Conservation (phyloP, 805 yeast genomes). For the Saturnispora gosingensis region DNA sequence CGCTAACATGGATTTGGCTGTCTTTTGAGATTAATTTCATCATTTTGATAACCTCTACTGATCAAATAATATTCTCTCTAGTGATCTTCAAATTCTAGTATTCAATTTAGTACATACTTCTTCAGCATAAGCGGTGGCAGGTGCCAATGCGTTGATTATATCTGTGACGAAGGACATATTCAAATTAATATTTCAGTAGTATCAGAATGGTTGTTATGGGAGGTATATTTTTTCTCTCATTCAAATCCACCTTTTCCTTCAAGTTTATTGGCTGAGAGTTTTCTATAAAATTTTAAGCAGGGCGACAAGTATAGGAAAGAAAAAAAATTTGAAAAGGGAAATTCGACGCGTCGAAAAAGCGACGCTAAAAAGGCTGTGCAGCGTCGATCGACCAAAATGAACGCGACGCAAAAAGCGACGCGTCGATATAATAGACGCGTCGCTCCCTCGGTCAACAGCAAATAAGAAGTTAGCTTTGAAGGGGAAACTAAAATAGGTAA, state of each 20-base stretch:
- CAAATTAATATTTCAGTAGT: background rate
- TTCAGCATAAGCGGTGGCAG: conserved; percentile 79
- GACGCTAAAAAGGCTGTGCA: no score
- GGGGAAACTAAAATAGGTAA: background rate
- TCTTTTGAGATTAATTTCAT: background rate
- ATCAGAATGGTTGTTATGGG: background rate
- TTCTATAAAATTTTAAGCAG: background rate
- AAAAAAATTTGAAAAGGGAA: no score
- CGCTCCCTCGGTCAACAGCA: background rate
- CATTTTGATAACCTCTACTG: background rate
- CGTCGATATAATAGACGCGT: background rate
- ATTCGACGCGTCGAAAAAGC: background rate
- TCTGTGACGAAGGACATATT: conserved; percentile 47
- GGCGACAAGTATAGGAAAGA: no score
- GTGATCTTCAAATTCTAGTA: no score
- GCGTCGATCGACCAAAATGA: background rate
- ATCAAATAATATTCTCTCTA: background rate
- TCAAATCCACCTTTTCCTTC: background rate
- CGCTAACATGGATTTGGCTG: background rate
- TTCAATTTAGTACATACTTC: conserved; percentile 29
- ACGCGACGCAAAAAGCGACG: background rate
- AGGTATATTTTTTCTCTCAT: background rate
- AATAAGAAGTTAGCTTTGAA: background rate
- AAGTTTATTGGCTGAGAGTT: background rate
- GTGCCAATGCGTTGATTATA: conserved; percentile 69